Conservation (phyloP, 441 rosid species). For the Arabidopsis hybrid region DNA sequence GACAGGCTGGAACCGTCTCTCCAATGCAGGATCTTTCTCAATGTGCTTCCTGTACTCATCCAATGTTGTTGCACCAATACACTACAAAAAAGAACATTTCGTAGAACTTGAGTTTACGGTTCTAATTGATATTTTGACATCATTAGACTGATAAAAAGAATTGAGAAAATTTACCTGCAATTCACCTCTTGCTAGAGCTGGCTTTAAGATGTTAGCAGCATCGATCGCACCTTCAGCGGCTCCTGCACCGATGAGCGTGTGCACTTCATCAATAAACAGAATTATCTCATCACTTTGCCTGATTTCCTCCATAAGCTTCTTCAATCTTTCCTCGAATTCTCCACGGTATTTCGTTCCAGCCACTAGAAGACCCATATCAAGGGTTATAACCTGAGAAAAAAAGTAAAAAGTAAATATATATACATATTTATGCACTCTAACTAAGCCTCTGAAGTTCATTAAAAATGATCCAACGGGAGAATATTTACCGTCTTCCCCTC, state of each 20-base stretch:
- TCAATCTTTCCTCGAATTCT: slow-evolving; percentile 94
- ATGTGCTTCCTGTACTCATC: slow-evolving; percentile 91
- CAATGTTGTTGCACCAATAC: slow-evolving; percentile 93
- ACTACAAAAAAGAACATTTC: slow-evolving; percentile 51
- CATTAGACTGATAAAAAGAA: background rate
- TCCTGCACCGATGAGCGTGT: slow-evolving; percentile 93
- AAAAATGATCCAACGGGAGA: slow-evolving; percentile 8
- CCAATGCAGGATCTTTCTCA: slow-evolving; percentile 93
- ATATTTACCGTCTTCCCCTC: slow-evolving; percentile 76
- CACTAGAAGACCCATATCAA: slow-evolving; percentile 97
- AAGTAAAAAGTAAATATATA: background rate
- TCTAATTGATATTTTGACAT: slow-evolving; percentile 9
- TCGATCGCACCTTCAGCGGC: slow-evolving; percentile 95
- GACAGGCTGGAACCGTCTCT: slow-evolving; percentile 94
- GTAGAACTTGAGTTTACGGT: background rate
- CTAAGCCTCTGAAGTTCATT: background rate
- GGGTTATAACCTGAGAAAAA: slow-evolving; percentile 75
- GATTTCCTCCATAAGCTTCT: slow-evolving; percentile 93
- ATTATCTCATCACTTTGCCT: slow-evolving; percentile 80
- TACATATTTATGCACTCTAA: background rate
- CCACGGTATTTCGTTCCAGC: slow-evolving; percentile 99
- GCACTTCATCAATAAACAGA: slow-evolving; percentile 96
- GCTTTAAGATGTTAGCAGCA: slow-evolving; percentile 96
- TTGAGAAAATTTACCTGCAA: slow-evolving; percentile 59
- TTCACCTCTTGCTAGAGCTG: slow-evolving; percentile 98